Evolutionary conservation across 1,284 basidiomycete species (phyloP).

Genomic region (Inonotus hispidus): DNA sequence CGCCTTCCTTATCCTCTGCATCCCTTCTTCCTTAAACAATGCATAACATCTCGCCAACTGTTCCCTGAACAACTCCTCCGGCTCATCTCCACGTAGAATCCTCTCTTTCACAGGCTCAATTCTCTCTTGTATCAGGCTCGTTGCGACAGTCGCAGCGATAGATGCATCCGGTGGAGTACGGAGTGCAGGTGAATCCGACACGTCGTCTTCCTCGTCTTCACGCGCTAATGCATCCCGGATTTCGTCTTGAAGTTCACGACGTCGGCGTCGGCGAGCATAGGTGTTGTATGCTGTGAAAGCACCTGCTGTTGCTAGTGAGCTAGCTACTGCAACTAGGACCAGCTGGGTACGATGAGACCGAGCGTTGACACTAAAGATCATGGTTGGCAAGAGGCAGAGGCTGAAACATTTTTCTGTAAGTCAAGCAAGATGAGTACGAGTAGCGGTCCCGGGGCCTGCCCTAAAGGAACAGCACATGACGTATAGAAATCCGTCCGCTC

Average conservation of each 20-base stretch:
- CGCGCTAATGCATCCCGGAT: slow-evolving; percentile 28
- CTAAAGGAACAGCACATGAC: no score
- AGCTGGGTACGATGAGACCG: slow-evolving; percentile 49
- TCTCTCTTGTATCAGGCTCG: slow-evolving; percentile 9
- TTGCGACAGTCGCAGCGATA: neutral
- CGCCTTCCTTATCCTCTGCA: slow-evolving; percentile 72
- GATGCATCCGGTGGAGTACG: slow-evolving; percentile 6
- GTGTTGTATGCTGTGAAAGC: slow-evolving; percentile 51
- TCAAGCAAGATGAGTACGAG: no score
- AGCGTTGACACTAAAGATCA: neutral
- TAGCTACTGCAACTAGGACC: slow-evolving; percentile 52
- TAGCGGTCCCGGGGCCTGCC: no score
- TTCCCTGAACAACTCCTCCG: slow-evolving; percentile 63
- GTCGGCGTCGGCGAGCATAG: slow-evolving; percentile 41
- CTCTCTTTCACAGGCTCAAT: slow-evolving; percentile 10
- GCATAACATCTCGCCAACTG: slow-evolving; percentile 93
- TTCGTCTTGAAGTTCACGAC: slow-evolving; percentile 52
- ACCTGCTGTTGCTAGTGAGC: slow-evolving; percentile 55
- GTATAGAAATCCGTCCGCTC: no score
- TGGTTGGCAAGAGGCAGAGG: no score
- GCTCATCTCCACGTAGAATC: slow-evolving; percentile 1
- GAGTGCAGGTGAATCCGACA: slow-evolving; percentile 3
- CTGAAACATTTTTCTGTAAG: no score
- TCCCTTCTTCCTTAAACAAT: slow-evolving; percentile 90
- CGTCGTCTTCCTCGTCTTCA: slow-evolving; percentile 1